Conservation (phyloP, 164 flowering plant genomes). For the Santalum album region DNA sequence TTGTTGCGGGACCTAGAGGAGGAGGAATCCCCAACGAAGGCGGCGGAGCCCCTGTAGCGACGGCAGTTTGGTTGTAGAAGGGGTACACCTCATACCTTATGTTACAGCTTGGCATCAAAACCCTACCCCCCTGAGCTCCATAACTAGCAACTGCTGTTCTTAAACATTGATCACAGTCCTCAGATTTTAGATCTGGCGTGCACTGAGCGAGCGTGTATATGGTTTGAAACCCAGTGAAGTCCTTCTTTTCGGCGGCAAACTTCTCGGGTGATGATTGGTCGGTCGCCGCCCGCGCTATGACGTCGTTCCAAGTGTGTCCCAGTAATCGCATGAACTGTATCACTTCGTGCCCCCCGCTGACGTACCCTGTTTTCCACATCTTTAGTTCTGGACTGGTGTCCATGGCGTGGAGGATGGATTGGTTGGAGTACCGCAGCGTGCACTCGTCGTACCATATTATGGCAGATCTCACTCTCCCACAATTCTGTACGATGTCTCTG, state of each 20-base stretch:
- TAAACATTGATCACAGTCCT: constrained; percentile 8
- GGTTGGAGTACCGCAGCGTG: constrained; percentile 6
- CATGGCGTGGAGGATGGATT: neutral
- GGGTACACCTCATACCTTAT: neutral
- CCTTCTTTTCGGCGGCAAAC: constrained; percentile 28
- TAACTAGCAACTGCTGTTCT: neutral
- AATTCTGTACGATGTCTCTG: neutral
- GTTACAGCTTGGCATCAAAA: neutral
- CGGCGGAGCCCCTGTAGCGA: neutral
- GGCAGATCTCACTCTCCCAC: neutral
- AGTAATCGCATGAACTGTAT: neutral
- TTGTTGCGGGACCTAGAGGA: too few species aligned
- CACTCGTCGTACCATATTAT: constrained; percentile 10
- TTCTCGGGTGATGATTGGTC: constrained; percentile 11
- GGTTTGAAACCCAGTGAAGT: constrained; percentile 11
- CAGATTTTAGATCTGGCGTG: constrained; percentile 8
- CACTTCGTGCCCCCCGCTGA: neutral
- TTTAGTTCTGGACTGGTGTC: neutral
- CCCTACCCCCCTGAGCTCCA: too few species aligned
- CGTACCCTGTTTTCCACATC: neutral
- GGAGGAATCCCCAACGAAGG: neutral
- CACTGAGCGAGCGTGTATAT: constrained; percentile 20
- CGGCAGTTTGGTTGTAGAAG: neutral
- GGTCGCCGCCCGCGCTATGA: neutral
- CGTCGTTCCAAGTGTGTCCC: neutral